Conservation (phyloP, 2,329 filamentous ascomycete species). For the Mycocentrospora acerina region DNA sequence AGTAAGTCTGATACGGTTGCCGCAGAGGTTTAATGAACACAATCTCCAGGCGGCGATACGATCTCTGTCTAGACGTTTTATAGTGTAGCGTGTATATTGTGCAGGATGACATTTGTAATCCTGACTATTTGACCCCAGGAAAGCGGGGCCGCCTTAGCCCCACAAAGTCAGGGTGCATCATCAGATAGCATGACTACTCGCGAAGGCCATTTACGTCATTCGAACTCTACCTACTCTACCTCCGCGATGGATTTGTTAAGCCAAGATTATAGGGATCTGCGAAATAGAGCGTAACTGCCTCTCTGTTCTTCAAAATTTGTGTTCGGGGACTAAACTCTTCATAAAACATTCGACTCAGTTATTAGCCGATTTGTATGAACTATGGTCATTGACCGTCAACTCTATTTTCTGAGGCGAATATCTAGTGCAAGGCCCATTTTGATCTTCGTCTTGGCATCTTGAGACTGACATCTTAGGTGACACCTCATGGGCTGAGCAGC, state of each 20-base stretch:
- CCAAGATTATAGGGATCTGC: neutral
- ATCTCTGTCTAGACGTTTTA: too few species aligned
- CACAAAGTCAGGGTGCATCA: too few species aligned
- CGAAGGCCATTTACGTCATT: slow-evolving; percentile 22
- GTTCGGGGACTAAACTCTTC: too few species aligned
- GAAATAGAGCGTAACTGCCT: slow-evolving; percentile 3
- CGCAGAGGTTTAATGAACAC: too few species aligned
- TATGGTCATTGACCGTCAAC: slow-evolving; percentile 16
- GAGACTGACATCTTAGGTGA: slow-evolving; percentile 5
- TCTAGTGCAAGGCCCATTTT: slow-evolving; percentile 3
- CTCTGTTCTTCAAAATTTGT: too few species aligned
- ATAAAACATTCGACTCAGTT: too few species aligned
- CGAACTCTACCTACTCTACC: slow-evolving; percentile 2
- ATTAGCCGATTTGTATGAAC: slow-evolving; percentile 16
- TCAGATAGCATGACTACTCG: slow-evolving; percentile 23
- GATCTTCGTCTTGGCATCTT: slow-evolving; percentile 11
- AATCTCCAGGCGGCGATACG: too few species aligned
- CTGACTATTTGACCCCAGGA: too few species aligned
- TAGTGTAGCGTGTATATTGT: too few species aligned
- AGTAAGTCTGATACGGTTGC: too few species aligned
- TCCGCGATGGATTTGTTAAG: neutral
- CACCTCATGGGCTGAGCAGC: neutral
- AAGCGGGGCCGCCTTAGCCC: too few species aligned
- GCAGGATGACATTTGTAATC: too few species aligned
- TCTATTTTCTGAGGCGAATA: slow-evolving; percentile 7